Percentiles rank a stretch among this genome's conserved stretches.
These are phyloP conservation scores for Austroboletus niveus DNA, from an alignment of 1,284 basidiomycete species.

Conservation along the genomic window DNA sequence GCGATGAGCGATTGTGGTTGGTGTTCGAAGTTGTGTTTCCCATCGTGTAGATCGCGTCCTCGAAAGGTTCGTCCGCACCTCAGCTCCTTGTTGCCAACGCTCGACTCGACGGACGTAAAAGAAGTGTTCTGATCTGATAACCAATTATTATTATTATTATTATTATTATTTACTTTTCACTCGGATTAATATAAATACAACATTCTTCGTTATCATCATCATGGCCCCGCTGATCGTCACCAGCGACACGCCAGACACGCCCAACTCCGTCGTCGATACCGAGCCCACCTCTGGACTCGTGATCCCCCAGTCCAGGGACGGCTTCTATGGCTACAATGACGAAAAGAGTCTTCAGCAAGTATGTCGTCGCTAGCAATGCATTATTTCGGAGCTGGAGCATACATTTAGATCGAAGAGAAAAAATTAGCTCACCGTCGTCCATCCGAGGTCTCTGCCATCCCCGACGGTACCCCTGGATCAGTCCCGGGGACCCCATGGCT, in stretches of 20 bases:
- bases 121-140: constrained; percentile 23
- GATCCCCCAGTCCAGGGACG: constrained; percentile 61
- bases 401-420: constrained; percentile 67
- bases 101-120: constrained; percentile 34
- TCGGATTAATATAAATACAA: background rate
- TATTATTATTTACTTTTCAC: constrained; percentile 7
- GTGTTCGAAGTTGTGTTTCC: constrained; percentile 34
- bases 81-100: constrained; percentile 19
- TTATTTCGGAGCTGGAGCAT: constrained; percentile 4
- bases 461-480: constrained; percentile 41
- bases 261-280: constrained; percentile 6
- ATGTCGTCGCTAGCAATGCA: constrained; percentile 27
- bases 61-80: constrained; percentile 9
- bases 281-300: constrained; percentile 35
- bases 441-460: constrained; percentile 34
- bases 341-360: constrained; percentile 74
- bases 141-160: constrained; percentile 31
- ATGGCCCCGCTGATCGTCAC: constrained; percentile 9
- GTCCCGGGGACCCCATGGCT: constrained; percentile 41
- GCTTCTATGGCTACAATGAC: constrained; percentile 74
- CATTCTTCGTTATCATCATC: constrained; percentile 5
- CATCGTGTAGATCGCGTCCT: constrained; percentile 28
- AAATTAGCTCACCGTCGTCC: constrained; percentile 58
- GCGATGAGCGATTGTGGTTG: constrained; percentile 29
- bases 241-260: constrained; percentile 1